These are phyloP conservation scores for Ophiostoma montium DNA, from an alignment of 2,329 filamentous ascomycete genomes.

Conservation along the genomic window DNA sequence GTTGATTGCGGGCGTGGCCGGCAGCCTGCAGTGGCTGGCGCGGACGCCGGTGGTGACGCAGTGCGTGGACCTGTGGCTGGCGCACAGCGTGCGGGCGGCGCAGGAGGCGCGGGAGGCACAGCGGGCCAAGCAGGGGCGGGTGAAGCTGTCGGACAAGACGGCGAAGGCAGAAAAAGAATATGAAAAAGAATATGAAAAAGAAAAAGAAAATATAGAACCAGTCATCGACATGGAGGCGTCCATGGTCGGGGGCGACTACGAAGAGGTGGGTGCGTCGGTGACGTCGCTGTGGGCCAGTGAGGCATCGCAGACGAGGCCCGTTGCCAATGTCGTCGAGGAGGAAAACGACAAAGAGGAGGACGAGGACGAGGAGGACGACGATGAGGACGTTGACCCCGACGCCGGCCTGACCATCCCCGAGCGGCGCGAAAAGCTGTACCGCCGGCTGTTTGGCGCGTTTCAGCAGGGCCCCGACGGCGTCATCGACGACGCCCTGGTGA, in stretches of 20 bases:
- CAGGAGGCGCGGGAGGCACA: slow-evolving; percentile 24
- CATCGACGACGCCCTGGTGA: slow-evolving; percentile 19
- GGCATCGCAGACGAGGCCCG: slow-evolving; percentile 17
- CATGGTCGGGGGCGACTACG: neutral
- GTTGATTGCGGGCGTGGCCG: slow-evolving; percentile 12
- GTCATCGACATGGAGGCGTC: slow-evolving; percentile 1
- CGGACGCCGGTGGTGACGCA: slow-evolving; percentile 11
- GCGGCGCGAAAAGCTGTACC: slow-evolving; percentile 17
- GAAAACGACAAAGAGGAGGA: neutral
- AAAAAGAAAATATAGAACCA: too few species aligned
- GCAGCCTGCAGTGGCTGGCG: slow-evolving; percentile 14
- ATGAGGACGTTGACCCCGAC: neutral
- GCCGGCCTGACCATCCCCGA: slow-evolving; percentile 10
- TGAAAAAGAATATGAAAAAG: too few species aligned
- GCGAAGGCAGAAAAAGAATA: too few species aligned
- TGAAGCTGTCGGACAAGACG: slow-evolving; percentile 26
- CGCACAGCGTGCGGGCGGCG: slow-evolving; percentile 17
- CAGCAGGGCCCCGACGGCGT: slow-evolving; percentile 16
- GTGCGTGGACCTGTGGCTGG: slow-evolving; percentile 16
- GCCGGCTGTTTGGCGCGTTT: slow-evolving; percentile 19
- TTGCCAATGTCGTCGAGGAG: neutral
- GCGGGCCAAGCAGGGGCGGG: slow-evolving; percentile 21
- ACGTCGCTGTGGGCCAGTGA: slow-evolving; percentile 1
- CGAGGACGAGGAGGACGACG: neutral
- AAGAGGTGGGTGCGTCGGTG: slow-evolving; percentile 10